A percentile compares a stretch with the other conserved stretches of the same genome.
Conservation (phyloP, 805 yeast species). For the Candida sanyiensis region DNA sequence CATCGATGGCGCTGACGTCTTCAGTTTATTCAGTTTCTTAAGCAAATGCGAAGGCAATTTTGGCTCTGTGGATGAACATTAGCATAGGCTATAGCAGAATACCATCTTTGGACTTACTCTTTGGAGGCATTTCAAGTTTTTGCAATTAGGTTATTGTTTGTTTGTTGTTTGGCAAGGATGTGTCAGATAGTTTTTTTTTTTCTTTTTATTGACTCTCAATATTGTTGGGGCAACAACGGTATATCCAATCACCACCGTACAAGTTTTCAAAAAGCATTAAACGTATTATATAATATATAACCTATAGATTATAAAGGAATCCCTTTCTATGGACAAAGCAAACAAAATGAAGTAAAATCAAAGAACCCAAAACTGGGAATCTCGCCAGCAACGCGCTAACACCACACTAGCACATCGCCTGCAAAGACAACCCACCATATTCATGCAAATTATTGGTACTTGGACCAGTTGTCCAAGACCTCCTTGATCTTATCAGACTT, state of each 20-base stretch:
- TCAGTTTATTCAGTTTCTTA: constrained; percentile 3
- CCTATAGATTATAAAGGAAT: not conserved
- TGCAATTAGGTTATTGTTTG: no score
- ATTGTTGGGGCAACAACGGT: no score
- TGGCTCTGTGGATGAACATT: constrained; percentile 4
- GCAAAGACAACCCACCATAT: not conserved
- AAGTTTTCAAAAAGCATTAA: no score
- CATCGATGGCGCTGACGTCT: not conserved
- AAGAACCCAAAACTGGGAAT: not conserved
- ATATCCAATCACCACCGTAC: no score
- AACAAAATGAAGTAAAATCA: not conserved
- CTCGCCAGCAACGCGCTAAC: constrained; percentile 13
- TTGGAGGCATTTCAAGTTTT: no score
- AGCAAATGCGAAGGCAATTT: constrained; percentile 13
- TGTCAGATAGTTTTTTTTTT: no score
- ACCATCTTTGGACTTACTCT: no score
- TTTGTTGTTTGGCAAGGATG: no score
- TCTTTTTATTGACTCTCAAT: no score
- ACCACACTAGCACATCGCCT: constrained; percentile 21
- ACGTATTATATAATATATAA: not conserved
- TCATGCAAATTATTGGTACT: constrained; percentile 41
- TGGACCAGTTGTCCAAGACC: constrained; percentile 93
- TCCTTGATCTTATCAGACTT: constrained; percentile 85
- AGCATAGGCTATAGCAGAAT: no score
- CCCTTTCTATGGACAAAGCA: constrained; percentile 5